phyloP scores from a whole-genome alignment of 2,329 filamentous ascomycete species.

The Lasiodiplodia hormozganensis region DNA sequence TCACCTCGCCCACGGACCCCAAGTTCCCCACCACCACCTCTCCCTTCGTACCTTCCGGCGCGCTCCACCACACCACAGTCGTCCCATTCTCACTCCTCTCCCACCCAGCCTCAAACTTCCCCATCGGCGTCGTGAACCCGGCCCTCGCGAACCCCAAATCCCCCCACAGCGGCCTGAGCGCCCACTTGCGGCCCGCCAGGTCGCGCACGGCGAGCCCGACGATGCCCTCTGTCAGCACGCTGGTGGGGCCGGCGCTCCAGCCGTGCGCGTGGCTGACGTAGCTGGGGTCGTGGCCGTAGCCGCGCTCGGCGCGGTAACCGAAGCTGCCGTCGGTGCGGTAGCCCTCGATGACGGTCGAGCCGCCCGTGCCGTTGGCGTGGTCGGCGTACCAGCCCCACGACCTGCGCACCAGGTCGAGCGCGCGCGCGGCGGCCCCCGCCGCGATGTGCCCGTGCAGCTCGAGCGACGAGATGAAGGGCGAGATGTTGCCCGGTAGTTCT shows the following conservation, averaged over 20 bases:
- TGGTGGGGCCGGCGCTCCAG: slow-evolving; percentile 48
- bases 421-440: slow-evolving; percentile 56
- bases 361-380: slow-evolving; percentile 63
- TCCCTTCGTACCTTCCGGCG: slow-evolving; percentile 33
- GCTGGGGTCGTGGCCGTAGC: slow-evolving; percentile 58
- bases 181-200: slow-evolving; percentile 52
- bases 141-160: slow-evolving; percentile 52
- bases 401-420: slow-evolving; percentile 62
- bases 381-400: slow-evolving; percentile 68
- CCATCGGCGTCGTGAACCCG: slow-evolving; percentile 56
- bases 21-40: background rate
- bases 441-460: slow-evolving; percentile 65
- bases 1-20: background rate
- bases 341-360: slow-evolving; percentile 66
- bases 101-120: slow-evolving; percentile 50
- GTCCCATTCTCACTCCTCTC: slow-evolving; percentile 29
- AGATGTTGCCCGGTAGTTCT: slow-evolving; percentile 64
- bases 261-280: slow-evolving; percentile 51
- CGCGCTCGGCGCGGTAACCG: slow-evolving; percentile 61
- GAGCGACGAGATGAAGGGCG: slow-evolving; percentile 65
- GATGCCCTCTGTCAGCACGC: slow-evolving; percentile 48
- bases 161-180: slow-evolving; percentile 52
- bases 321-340: slow-evolving; percentile 64
- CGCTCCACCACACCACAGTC: slow-evolving; percentile 25
- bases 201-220: slow-evolving; percentile 53